phyloP scores from a whole-genome alignment of 2,329 filamentous ascomycete species.

The Xylaria sp. region DNA sequence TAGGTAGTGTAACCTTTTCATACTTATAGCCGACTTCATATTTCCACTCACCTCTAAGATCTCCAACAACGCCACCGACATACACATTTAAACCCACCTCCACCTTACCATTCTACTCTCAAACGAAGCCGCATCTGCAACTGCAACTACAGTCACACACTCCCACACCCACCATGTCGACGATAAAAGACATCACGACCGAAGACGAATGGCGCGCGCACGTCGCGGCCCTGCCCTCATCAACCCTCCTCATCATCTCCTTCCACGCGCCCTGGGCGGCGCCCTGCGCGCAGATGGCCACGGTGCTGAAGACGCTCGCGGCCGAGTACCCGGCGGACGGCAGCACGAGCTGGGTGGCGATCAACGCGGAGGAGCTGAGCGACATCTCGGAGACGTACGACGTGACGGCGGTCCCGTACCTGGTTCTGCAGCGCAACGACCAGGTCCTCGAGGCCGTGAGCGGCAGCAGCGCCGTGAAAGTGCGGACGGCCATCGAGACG shows the following conservation, averaged over 20 bases:
- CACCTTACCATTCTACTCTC: background rate
- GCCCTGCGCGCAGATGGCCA: slow-evolving; percentile 93
- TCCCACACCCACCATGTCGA: slow-evolving; percentile 67
- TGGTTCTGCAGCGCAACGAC: slow-evolving; percentile 82
- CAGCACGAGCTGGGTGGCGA: slow-evolving; percentile 82
- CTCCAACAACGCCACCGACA: too few species aligned
- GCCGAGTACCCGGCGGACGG: slow-evolving; percentile 79
- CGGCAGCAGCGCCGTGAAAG: slow-evolving; percentile 87
- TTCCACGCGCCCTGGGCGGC: slow-evolving; percentile 98
- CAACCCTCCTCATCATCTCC: slow-evolving; percentile 84
- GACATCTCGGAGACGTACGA: slow-evolving; percentile 94
- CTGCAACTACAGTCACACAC: background rate
- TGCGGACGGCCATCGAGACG: slow-evolving; percentile 85
- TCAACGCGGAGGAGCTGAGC: slow-evolving; percentile 94
- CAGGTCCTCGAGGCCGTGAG: slow-evolving; percentile 85
- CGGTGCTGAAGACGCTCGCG: slow-evolving; percentile 85
- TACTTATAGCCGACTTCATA: background rate
- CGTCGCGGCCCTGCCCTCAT: slow-evolving; percentile 72
- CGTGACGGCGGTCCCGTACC: slow-evolving; percentile 92
- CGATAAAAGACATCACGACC: slow-evolving; percentile 79
- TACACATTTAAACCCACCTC: too few species aligned
- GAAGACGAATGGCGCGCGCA: slow-evolving; percentile 78
- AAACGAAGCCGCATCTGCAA: background rate
- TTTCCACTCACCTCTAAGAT: background rate
- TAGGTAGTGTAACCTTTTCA: background rate